Percentiles rank a stretch among this genome's conserved stretches.
Conservation (phyloP, 139 green algal species). For the Astrephomene gubernaculifera region DNA sequence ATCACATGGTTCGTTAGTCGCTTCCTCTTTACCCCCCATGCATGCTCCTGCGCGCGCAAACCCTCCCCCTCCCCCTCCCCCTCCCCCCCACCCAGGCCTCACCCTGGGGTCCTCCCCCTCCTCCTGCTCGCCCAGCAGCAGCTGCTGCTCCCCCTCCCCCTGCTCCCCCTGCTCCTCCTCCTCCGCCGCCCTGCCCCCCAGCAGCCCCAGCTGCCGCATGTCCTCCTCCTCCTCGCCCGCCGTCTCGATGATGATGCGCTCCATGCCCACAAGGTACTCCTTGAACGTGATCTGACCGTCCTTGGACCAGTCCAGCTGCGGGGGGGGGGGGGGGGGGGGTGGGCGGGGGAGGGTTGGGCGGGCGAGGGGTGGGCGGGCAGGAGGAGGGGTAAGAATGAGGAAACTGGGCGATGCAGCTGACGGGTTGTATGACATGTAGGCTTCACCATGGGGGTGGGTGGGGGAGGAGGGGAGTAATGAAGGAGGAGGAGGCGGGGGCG, state of each 20-base stretch:
- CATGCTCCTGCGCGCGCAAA: too few relatives aligned
- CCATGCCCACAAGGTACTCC: conserved; percentile 36
- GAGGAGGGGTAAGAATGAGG: neutral
- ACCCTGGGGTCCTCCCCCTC: neutral
- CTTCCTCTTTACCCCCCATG: too few relatives aligned
- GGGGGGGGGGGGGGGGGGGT: neutral
- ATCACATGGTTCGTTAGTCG: too few relatives aligned
- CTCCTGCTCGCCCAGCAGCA: neutral
- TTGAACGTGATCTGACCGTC: conserved; percentile 37
- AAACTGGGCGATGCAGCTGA: too few relatives aligned
- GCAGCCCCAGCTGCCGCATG: too few relatives aligned
- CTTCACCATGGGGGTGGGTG: too few relatives aligned
- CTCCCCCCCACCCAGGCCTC: neutral
- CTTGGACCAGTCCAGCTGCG: conserved; percentile 40
- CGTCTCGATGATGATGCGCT: conserved; percentile 43
- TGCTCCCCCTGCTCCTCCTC: neutral
- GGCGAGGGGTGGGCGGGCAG: neutral
- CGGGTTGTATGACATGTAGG: too few relatives aligned
- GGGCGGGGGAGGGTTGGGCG: neutral
- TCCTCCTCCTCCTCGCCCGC: conserved; percentile 5
- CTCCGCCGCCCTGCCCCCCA: neutral
- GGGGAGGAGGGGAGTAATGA: too few relatives aligned
- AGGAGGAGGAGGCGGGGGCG: too few relatives aligned
- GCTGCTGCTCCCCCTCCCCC: too few relatives aligned
- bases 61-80: too few relatives aligned